These are phyloP conservation scores for Fraxinus sp. DNA, from an alignment of 305 asterid genomes.

Conservation along the genomic window DNA sequence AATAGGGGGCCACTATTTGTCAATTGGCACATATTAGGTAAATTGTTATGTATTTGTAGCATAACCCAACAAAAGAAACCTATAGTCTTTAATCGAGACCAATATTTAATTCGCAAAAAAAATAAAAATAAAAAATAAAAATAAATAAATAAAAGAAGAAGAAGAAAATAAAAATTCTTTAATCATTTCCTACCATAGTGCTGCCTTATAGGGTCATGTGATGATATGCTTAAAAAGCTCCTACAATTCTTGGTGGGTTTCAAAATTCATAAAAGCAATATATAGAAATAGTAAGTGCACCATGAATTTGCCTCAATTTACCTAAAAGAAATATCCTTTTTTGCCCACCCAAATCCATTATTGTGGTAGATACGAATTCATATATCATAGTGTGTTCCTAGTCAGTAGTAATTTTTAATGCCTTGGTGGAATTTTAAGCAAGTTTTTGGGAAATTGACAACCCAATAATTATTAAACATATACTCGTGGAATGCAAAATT, in stretches of 20 bases:
- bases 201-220: background rate
- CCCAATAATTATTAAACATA: background rate
- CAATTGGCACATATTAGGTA: no score
- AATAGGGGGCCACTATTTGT: no score
- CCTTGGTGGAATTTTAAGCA: background rate
- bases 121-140: no score
- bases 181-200: background rate
- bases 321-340: background rate
- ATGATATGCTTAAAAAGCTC: background rate
- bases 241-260: background rate
- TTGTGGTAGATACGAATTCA: background rate
- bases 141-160: no score
- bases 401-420: background rate
- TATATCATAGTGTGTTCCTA: background rate
- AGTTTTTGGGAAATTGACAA: background rate
- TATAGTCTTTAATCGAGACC: no score
- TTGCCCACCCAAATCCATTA: background rate
- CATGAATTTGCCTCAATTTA: background rate
- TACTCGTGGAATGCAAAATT: background rate
- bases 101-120: no score
- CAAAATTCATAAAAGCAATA: background rate
- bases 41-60: no score
- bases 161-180: background rate
- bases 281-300: background rate
- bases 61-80: no score